Evolutionary conservation across 139 green algal genomes (phyloP).

Genomic region (Chlorella sorokiniana): DNA sequence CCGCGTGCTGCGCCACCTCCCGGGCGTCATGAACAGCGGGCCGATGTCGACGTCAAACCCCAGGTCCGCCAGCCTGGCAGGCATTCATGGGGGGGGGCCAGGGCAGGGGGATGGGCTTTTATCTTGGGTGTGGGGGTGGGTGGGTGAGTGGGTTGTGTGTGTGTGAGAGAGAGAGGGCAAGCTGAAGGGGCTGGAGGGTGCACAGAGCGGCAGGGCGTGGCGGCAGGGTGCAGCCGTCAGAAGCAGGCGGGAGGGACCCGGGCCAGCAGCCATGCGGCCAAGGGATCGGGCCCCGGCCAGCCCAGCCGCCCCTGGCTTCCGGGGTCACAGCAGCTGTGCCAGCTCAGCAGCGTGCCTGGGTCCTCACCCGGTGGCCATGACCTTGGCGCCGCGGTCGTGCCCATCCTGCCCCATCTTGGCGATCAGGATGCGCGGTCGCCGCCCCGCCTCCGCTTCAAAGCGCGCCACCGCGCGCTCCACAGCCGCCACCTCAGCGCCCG

Average conservation of each 20-base stretch:
- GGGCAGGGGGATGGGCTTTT: not conserved
- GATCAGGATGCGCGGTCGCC: conserved; percentile 70
- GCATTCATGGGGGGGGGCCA: not conserved
- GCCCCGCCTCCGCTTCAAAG: conserved; percentile 55
- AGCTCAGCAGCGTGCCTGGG: too few species aligned
- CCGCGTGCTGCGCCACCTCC: conserved; percentile 68
- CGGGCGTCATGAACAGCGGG: conserved; percentile 71
- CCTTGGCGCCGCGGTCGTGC: conserved; percentile 65
- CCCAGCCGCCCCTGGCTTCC: too few species aligned
- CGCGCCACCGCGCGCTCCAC: conserved; percentile 35
- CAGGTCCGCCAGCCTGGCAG: conserved; percentile 60
- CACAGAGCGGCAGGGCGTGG: too few species aligned
- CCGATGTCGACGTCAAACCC: conserved; percentile 79
- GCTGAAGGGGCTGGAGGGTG: too few species aligned
- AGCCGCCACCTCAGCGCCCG: conserved; percentile 23
- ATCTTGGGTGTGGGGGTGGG: too few species aligned
- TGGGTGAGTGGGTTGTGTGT: too few species aligned
- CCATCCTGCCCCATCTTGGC: conserved; percentile 76
- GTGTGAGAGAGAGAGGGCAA: too few species aligned
- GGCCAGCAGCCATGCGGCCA: too few species aligned
- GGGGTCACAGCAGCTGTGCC: too few species aligned
- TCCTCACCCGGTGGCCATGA: conserved; percentile 64
- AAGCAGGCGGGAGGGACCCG: too few species aligned
- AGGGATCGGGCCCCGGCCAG: too few species aligned
- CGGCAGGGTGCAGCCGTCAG: too few species aligned